Evolutionary conservation across 2,329 filamentous ascomycete genomes (phyloP).

Genomic region (Alternaria brassicae): DNA sequence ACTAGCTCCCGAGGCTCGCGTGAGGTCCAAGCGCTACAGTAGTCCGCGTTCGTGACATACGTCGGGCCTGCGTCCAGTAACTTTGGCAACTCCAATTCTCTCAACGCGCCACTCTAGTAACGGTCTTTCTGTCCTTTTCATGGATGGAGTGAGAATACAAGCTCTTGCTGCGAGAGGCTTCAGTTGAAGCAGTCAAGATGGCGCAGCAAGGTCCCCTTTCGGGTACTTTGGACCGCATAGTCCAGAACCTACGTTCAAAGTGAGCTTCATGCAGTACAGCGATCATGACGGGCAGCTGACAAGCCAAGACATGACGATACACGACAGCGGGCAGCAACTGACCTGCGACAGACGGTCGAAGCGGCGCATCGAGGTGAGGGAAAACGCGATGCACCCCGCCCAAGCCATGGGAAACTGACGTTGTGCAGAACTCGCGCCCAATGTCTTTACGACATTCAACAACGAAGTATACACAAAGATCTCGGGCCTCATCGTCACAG

Average conservation of each 20-base stretch:
- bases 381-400: slow-evolving; percentile 17
- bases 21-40: slow-evolving; percentile 27
- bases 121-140: slow-evolving; percentile 36
- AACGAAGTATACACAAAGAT: slow-evolving; percentile 71
- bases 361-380: slow-evolving; percentile 55
- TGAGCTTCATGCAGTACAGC: slow-evolving; percentile 31
- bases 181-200: slow-evolving; percentile 49
- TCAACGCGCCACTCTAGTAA: slow-evolving; percentile 8
- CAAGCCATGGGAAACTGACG: slow-evolving; percentile 27
- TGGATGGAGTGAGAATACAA: slow-evolving; percentile 38
- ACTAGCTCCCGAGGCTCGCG: slow-evolving; percentile 16
- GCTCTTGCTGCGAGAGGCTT: slow-evolving; percentile 40
- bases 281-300: slow-evolving; percentile 19
- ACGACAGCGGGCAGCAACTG: slow-evolving; percentile 54
- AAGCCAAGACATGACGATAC: slow-evolving; percentile 53
- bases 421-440: slow-evolving; percentile 73
- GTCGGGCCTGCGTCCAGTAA: slow-evolving; percentile 19
- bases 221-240: slow-evolving; percentile 60
- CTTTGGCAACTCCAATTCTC: slow-evolving; percentile 25
- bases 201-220: slow-evolving; percentile 45
- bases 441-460: slow-evolving; percentile 78
- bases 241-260: slow-evolving; percentile 65
- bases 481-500: slow-evolving; percentile 78
- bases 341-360: slow-evolving; percentile 54
- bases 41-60: slow-evolving; percentile 29